A percentile compares a stretch with the other conserved stretches of the same genome.
Evolutionary conservation across 306 rosid genomes (phyloP).

Genomic region (Pyrus communis): DNA sequence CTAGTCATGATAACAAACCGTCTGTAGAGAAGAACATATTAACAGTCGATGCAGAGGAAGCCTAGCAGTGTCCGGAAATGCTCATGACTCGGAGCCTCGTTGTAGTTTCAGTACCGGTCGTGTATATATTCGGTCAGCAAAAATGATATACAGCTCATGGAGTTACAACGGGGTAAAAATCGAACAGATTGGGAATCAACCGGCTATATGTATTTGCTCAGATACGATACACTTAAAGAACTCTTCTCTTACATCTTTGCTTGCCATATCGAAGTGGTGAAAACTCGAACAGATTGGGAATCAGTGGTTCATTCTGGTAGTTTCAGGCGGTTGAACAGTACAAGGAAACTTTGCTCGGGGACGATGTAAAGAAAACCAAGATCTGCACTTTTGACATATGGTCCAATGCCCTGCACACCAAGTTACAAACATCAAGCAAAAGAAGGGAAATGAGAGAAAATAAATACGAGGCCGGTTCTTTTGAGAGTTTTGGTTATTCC

Average conservation of each 20-base stretch:
- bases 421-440: slow-evolving; percentile 1
- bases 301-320: slow-evolving; percentile 53
- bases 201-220: not conserved
- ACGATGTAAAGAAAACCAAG: slow-evolving; percentile 83
- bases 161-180: not conserved
- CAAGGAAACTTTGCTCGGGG: slow-evolving; percentile 93
- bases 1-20: not conserved
- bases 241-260: slow-evolving; percentile 13
- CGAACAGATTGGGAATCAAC: too few relatives aligned
- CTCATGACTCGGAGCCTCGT: not conserved
- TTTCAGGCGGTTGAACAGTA: slow-evolving; percentile 83
- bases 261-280: not conserved
- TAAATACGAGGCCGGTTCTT: not conserved
- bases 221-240: slow-evolving; percentile 2
- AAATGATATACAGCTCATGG: slow-evolving; percentile 46
- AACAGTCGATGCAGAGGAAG: not conserved
- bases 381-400: slow-evolving; percentile 90
- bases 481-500: not conserved
- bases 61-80: not conserved
- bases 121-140: slow-evolving; percentile 26
- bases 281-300: not conserved
- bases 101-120: not conserved
- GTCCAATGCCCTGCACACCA: slow-evolving; percentile 71
- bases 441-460: not conserved
- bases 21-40: not conserved